Percentiles rank a stretch among this genome's conserved stretches.
Conservation (phyloP, 331 rosid species). For the Telfairia occidentalis region DNA sequence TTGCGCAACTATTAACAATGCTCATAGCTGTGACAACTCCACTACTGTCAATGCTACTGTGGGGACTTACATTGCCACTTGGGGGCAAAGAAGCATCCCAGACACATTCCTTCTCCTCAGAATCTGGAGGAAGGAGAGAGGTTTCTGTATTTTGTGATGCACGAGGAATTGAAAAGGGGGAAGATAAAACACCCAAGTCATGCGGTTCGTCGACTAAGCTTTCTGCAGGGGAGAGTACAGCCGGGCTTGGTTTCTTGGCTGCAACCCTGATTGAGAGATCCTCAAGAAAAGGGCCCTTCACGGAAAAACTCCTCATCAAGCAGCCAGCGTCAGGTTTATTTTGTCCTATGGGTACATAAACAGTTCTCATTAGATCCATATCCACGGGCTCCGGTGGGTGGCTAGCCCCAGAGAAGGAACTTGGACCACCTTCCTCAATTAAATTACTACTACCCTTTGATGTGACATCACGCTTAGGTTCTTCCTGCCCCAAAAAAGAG, state of each 20-base stretch:
- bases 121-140: slow-evolving; percentile 53
- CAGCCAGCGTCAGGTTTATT: slow-evolving; percentile 58
- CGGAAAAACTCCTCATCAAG: slow-evolving; percentile 64
- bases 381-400: slow-evolving; percentile 98
- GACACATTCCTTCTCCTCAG: slow-evolving; percentile 89
- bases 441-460: slow-evolving; percentile 43
- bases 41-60: slow-evolving; percentile 60
- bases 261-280: slow-evolving; percentile 27
- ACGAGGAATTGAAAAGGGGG: slow-evolving; percentile 13
- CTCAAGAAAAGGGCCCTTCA: slow-evolving; percentile 72
- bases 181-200: slow-evolving; percentile 16
- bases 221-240: slow-evolving; percentile 53
- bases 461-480: slow-evolving; percentile 34
- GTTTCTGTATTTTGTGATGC: slow-evolving; percentile 44
- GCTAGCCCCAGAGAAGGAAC: slow-evolving; percentile 86
- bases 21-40: slow-evolving; percentile 22
- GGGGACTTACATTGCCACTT: slow-evolving; percentile 95
- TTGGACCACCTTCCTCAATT: slow-evolving; percentile 43
- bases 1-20: slow-evolving; percentile 19
- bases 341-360: slow-evolving; percentile 70
- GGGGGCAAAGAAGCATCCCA: slow-evolving; percentile 99
- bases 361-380: slow-evolving; percentile 74
- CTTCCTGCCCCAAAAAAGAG: slow-evolving; percentile 50
- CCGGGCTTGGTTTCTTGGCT: slow-evolving; percentile 40
- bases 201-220: slow-evolving; percentile 48